Conservation (phyloP, 352 stramenopile species). For the Phytophthora fragariaefolia region DNA sequence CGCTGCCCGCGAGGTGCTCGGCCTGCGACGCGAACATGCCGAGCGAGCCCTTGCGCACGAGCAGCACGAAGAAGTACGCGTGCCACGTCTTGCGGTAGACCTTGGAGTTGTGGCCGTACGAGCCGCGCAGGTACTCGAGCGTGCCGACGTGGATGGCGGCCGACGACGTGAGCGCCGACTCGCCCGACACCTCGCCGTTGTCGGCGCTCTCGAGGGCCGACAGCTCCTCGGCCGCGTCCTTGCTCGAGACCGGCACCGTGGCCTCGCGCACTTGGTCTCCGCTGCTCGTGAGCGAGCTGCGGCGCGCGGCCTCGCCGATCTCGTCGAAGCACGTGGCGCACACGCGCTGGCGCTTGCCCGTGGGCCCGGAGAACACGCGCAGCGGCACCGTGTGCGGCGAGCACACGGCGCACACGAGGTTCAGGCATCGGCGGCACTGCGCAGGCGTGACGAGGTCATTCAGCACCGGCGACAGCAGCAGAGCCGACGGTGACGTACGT, state of each 20-base stretch:
- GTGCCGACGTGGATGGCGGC: slow-evolving; percentile 52
- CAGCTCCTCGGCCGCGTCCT: neutral
- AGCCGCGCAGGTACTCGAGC: slow-evolving; percentile 62
- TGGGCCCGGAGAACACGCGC: slow-evolving; percentile 55
- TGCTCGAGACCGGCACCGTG: slow-evolving; percentile 17
- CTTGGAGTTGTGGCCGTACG: slow-evolving; percentile 44
- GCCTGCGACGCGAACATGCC: slow-evolving; percentile 66
- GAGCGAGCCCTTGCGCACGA: slow-evolving; percentile 75
- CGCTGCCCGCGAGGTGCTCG: slow-evolving; percentile 49
- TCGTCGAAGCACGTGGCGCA: slow-evolving; percentile 53
- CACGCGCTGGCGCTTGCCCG: slow-evolving; percentile 52
- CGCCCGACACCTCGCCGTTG: slow-evolving; percentile 27
- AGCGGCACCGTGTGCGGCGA: slow-evolving; percentile 57
- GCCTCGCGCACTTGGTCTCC: slow-evolving; percentile 35
- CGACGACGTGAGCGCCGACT: slow-evolving; percentile 30
- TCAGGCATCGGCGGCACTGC: slow-evolving; percentile 74
- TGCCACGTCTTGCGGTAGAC: slow-evolving; percentile 73
- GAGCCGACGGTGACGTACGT: slow-evolving; percentile 45
- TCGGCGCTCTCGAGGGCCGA: slow-evolving; percentile 17
- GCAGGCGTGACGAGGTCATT: neutral
- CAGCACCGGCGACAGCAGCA: neutral
- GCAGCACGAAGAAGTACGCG: slow-evolving; percentile 72
- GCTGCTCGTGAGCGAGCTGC: slow-evolving; percentile 15
- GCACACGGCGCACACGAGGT: slow-evolving; percentile 71
- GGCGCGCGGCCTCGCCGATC: slow-evolving; percentile 20